Evolutionary conservation across 805 yeast genomes (phyloP), one percentile per base, ranked within the genome.

Genomic region (Yamadazyma akitaensis): DNA sequence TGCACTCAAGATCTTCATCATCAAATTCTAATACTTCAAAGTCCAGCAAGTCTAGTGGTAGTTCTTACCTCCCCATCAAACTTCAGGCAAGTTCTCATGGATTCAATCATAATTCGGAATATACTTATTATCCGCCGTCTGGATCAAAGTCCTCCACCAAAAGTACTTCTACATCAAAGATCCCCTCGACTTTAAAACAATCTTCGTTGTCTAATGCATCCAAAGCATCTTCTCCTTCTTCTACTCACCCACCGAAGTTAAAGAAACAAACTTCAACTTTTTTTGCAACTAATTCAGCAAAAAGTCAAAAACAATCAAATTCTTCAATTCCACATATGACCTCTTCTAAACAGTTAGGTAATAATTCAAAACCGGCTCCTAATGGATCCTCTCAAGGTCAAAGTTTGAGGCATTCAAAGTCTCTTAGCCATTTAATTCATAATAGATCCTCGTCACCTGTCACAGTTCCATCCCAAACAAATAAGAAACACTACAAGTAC

Each of bases 181-280:
- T n/a, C 14, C 28, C 35, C 5, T 30, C 30, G 4, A 25, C 36
- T 30, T 16, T 34, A 10, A 40, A 19, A 18, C 14, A 33, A 16
- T 30, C 42, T 26, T 25, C 33, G 21, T 26, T 26, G 28, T 77
- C 44, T 42, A 80, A 50, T 37, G 68, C 63, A 51, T 74, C 72
- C 24, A 61, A 60, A 1, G 67, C 50, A 21, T 77, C 45, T 42
- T 75, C 72, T 19, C 61, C 60, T 1, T 67, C 50, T n/a, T 17
- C 11, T 9, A 33, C 37, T 3, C 37, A 33, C 11, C n/a, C 37
- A n/a, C 44, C 41, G 10, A 25, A 28, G 7, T 32, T 41, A 37
- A 41, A 41, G 14, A 24, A 33, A 16, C 38, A 41, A 8, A 3
- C 39, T 5, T 33, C 39, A n/a, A 24, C 33, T 5, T 13, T 41